These are phyloP conservation scores for Cercospora citrullina DNA, from an alignment of 2,329 filamentous ascomycete genomes.

Conservation along the genomic window DNA sequence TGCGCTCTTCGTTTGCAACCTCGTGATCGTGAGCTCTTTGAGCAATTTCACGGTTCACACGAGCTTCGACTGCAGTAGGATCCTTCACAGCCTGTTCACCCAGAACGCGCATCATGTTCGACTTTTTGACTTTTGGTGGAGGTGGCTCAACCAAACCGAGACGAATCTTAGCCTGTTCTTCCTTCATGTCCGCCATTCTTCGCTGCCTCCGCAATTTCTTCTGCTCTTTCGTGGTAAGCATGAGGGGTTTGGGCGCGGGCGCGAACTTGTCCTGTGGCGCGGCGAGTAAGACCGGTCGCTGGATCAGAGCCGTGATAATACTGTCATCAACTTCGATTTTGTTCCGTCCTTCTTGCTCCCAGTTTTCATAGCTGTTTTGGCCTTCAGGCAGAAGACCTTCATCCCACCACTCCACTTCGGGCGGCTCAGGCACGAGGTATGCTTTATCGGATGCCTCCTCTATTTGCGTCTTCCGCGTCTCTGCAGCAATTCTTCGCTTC, in stretches of 20 bases:
- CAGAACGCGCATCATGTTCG: slow-evolving; percentile 94
- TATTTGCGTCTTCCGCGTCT: slow-evolving; percentile 85
- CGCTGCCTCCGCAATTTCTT: slow-evolving; percentile 86
- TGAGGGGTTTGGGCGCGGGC: slow-evolving; percentile 82
- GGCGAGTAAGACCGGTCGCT: slow-evolving; percentile 87
- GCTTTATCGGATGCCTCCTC: slow-evolving; percentile 93
- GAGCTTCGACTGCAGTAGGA: slow-evolving; percentile 92
- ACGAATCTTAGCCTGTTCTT: slow-evolving; percentile 93
- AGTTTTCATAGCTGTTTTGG: slow-evolving; percentile 62
- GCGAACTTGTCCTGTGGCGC: slow-evolving; percentile 85
- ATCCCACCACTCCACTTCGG: slow-evolving; percentile 96
- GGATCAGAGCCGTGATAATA: slow-evolving; percentile 86
- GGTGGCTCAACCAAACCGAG: slow-evolving; percentile 86
- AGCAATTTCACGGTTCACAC: slow-evolving; percentile 88
- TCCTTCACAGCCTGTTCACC: slow-evolving; percentile 93
- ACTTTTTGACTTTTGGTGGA: slow-evolving; percentile 94
- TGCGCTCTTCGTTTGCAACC: slow-evolving; percentile 76
- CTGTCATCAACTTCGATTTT: slow-evolving; percentile 77
- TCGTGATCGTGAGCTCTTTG: slow-evolving; percentile 80
- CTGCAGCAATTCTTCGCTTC: slow-evolving; percentile 88
- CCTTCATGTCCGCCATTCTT: slow-evolving; percentile 89
- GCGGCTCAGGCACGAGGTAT: slow-evolving; percentile 75
- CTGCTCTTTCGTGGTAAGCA: slow-evolving; percentile 85
- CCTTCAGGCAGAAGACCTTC: slow-evolving; percentile 77
- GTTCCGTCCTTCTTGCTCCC: slow-evolving; percentile 64